A percentile compares a stretch with the other conserved stretches of the same genome.
Evolutionary conservation across 2,329 filamentous ascomycete species (phyloP).

Genomic region (Pseudogymnoascus sp.): DNA sequence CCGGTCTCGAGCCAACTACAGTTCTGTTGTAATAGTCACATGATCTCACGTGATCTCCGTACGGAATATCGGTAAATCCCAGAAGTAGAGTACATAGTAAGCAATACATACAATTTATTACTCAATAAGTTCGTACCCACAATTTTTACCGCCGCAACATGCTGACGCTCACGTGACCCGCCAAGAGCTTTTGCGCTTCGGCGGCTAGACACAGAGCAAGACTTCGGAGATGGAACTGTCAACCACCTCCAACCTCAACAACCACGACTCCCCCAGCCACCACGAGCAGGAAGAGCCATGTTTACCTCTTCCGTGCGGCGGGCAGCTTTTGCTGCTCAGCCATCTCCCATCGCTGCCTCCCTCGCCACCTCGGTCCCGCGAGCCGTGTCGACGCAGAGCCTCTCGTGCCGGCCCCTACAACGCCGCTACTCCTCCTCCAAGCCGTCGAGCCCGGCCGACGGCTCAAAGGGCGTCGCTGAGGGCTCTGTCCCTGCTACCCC

Average conservation of each 20-base stretch:
- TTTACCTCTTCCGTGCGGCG: constrained; percentile 28
- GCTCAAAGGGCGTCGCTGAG: constrained; percentile 23
- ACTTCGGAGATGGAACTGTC: constrained; percentile 9
- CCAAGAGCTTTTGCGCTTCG: constrained; percentile 8
- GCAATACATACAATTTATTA: too few relatives aligned
- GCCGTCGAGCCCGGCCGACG: constrained; percentile 30
- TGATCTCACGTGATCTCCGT: too few relatives aligned
- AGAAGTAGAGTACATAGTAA: too few relatives aligned
- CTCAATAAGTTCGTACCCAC: background rate
- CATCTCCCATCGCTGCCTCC: constrained; percentile 21
- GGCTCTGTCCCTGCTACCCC: constrained; percentile 17
- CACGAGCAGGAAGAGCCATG: constrained; percentile 16
- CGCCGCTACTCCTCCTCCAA: constrained; percentile 31
- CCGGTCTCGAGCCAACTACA: too few relatives aligned
- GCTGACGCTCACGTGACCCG: background rate
- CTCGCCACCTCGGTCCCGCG: constrained; percentile 21
- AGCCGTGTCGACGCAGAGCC: constrained; percentile 19
- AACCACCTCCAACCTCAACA: constrained; percentile 5
- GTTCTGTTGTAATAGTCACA: too few relatives aligned
- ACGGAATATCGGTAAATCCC: too few relatives aligned
- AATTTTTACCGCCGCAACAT: background rate
- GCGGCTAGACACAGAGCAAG: constrained; percentile 8
- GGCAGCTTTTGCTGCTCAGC: constrained; percentile 21
- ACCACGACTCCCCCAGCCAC: constrained; percentile 6
- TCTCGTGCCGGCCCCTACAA: constrained; percentile 25